A percentile compares a stretch with the other conserved stretches of the same genome.
Evolutionary conservation across 768 basidiomycete genomes (phyloP).

Genomic region (Tulasnella calospora): DNA sequence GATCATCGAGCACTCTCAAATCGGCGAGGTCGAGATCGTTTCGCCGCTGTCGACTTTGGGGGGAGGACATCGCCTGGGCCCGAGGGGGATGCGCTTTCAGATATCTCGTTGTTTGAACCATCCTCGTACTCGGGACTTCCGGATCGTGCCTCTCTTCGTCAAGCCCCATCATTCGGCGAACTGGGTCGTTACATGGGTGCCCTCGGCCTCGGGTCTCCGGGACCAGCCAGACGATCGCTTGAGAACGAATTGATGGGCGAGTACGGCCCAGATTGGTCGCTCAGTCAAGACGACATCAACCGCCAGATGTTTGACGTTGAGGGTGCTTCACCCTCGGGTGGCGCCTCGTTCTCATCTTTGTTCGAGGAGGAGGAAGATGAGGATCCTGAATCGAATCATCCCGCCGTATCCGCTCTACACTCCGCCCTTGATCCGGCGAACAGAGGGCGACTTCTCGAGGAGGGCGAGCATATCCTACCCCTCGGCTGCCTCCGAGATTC

Average conservation of each 20-base stretch:
- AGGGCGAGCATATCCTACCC: conserved; percentile 32
- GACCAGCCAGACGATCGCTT: background rate
- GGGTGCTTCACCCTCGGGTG: background rate
- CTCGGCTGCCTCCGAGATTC: conserved; percentile 32
- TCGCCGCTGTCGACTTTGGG: conserved; percentile 7
- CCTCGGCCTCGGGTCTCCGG: conserved; percentile 12
- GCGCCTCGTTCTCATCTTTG: conserved; percentile 8
- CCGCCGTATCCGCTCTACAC: conserved; percentile 44
- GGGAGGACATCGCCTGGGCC: background rate
- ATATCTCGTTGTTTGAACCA: background rate
- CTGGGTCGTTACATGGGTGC: conserved; percentile 17
- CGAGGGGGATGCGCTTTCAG: background rate
- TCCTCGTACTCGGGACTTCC: background rate
- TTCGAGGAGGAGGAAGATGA: background rate
- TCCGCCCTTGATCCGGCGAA: conserved; percentile 29
- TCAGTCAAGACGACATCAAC: conserved; percentile 28
- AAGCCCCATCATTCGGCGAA: conserved; percentile 18
- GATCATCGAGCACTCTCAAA: conserved; percentile 10
- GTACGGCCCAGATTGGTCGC: conserved; percentile 45
- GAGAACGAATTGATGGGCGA: conserved; percentile 51
- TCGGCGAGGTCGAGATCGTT: conserved; percentile 11
- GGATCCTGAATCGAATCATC: conserved; percentile 26
- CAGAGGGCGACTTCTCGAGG: conserved; percentile 30
- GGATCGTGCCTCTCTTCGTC: conserved; percentile 1
- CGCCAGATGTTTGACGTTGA: conserved; percentile 23